These are phyloP conservation scores for Solidago caesia DNA, from an alignment of 129 eudicot genomes.

Conservation along the genomic window DNA sequence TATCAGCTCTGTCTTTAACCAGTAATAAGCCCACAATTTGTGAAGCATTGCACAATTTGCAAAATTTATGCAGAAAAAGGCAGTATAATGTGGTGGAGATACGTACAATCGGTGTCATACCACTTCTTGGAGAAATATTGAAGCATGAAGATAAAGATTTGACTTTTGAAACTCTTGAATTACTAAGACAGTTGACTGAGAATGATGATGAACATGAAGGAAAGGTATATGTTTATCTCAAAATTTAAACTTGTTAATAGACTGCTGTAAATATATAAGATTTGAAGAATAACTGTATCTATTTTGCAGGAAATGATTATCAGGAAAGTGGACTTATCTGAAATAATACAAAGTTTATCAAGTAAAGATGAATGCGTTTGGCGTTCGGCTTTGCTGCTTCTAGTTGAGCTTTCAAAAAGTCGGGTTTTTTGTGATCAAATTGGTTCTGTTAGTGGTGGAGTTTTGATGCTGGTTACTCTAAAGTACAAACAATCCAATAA, in stretches of 20 bases:
- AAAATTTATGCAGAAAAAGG: conserved; percentile 41
- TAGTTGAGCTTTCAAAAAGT: conserved; percentile 55
- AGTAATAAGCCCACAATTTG: conserved; percentile 47
- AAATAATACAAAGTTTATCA: conserved; percentile 45
- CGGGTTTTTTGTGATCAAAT: conserved; percentile 37
- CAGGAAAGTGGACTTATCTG: conserved; percentile 40
- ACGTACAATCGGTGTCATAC: conserved; percentile 45
- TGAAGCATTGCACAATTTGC: conserved; percentile 59
- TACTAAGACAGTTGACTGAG: conserved; percentile 44
- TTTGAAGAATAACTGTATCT: background rate
- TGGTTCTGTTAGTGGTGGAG: conserved; percentile 49
- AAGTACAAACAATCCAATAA: conserved; percentile 51
- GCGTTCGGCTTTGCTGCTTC: conserved; percentile 52
- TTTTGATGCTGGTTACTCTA: conserved; percentile 52
- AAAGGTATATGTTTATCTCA: conserved; percentile 29
- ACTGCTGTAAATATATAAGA: background rate
- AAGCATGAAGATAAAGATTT: conserved; percentile 45
- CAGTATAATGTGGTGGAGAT: conserved; percentile 43
- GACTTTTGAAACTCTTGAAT: conserved; percentile 46
- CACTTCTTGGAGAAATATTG: conserved; percentile 50
- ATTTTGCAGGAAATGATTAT: conserved; percentile 50
- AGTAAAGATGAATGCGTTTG: conserved; percentile 48
- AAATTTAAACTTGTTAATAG: background rate
- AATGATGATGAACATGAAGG: conserved; percentile 61
- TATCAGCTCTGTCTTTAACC: conserved; percentile 47